Evolutionary conservation across 2,329 filamentous ascomycete genomes (phyloP).

Genomic region (Cercospora zeina): DNA sequence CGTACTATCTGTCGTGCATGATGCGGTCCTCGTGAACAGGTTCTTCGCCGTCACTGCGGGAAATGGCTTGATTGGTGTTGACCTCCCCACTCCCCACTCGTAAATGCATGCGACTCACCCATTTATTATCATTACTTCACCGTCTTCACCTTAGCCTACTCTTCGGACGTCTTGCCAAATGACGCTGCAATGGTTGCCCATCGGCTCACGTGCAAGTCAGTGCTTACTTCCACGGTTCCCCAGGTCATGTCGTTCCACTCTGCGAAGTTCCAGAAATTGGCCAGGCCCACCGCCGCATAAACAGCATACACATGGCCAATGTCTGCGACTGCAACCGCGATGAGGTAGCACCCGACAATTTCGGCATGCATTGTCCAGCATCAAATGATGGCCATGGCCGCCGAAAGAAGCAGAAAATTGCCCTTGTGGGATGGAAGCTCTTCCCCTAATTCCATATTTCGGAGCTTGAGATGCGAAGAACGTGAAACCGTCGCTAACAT

Average conservation of each 20-base stretch:
- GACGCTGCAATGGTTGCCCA: conserved; percentile 19
- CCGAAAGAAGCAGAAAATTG: conserved; percentile 27
- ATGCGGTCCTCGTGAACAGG: not conserved
- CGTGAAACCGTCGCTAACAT: conserved; percentile 14
- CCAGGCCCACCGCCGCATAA: conserved; percentile 21
- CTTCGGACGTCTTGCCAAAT: conserved; percentile 20
- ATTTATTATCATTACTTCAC: conserved; percentile 8
- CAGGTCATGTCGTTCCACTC: conserved; percentile 28
- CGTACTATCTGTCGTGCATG: not conserved
- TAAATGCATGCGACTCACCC: not conserved
- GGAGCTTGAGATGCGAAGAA: conserved; percentile 26
- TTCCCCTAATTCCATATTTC: not conserved
- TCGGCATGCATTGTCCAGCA: conserved; percentile 24
- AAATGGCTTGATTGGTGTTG: not conserved
- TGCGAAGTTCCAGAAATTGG: conserved; percentile 19
- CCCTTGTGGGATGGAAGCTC: conserved; percentile 22
- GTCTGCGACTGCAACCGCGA: conserved; percentile 25
- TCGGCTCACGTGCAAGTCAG: conserved; percentile 24
- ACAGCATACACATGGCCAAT: conserved; percentile 28
- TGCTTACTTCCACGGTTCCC: conserved; percentile 25
- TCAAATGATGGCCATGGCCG: conserved; percentile 26
- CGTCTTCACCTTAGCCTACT: not conserved
- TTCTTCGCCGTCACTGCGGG: not conserved
- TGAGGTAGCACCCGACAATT: conserved; percentile 21
- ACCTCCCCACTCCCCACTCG: not conserved